phyloP scores from a whole-genome alignment of 208 protist species.

The Angomonas ambiguus region DNA sequence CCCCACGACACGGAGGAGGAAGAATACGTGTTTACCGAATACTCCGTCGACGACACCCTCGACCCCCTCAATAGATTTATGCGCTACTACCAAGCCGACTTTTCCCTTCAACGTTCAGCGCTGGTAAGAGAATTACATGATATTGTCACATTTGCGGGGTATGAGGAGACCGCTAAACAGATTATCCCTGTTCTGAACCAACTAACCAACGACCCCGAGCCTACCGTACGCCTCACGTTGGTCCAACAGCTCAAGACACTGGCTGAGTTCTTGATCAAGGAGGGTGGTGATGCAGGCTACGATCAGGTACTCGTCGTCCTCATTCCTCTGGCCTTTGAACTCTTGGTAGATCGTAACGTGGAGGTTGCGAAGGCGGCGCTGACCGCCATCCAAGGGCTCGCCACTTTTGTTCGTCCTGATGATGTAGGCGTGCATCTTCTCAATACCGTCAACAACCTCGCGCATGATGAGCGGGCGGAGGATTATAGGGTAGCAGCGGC shows the following conservation, averaged over 20 bases:
- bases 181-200: slow-evolving; percentile 84
- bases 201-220: slow-evolving; percentile 89
- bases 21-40: slow-evolving; percentile 92
- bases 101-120: slow-evolving; percentile 87
- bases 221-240: slow-evolving; percentile 87
- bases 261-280: slow-evolving; percentile 66
- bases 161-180: slow-evolving; percentile 58
- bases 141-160: slow-evolving; percentile 79
- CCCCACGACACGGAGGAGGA: slow-evolving; percentile 58
- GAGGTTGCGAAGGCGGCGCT: slow-evolving; percentile 87
- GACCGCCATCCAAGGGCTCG: slow-evolving; percentile 78
- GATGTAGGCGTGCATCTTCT: slow-evolving; percentile 87
- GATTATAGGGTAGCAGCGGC: slow-evolving; percentile 93
- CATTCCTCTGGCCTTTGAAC: slow-evolving; percentile 90
- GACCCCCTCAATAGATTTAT: slow-evolving; percentile 81
- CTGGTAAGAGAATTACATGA: slow-evolving; percentile 83
- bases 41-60: slow-evolving; percentile 91
- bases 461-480: slow-evolving; percentile 93
- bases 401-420: slow-evolving; percentile 70
- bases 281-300: slow-evolving; percentile 79
- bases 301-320: slow-evolving; percentile 78
- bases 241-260: slow-evolving; percentile 87
- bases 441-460: slow-evolving; percentile 85
- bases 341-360: slow-evolving; percentile 93
- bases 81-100: slow-evolving; percentile 87